Evolutionary conservation across 1,139 yeast genomes (phyloP), one percentile per base, ranked within the genome.

Genomic region (Dujonia santamariae): DNA sequence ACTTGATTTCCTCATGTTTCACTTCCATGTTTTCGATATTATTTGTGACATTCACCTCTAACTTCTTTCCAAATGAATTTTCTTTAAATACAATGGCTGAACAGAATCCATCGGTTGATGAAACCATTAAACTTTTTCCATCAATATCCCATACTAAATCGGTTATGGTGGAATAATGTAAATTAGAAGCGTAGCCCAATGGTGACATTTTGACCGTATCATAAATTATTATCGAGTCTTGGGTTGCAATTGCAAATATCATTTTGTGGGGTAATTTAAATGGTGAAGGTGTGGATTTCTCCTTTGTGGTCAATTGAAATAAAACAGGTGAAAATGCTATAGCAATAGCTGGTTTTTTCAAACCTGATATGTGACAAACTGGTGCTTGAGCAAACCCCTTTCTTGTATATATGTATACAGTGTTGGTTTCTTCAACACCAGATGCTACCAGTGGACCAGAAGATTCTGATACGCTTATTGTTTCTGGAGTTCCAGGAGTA

Each of bases 71-170:
- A 34, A 85, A 69, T 15, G 72, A 67, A 1, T 60, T 71, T 2
- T 56, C 53, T 3, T 70, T 72, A 38, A 85, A 77, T 4, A 62
- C 57, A 3, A 87, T 57, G 26, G 72, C 71, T 1, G 96, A 84
- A 48, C 97, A 85, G 51, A 87, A 90, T 16, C 98, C 98, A 56
- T 94, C 99, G 0, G 95, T 84, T 0, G 97, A 85, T n/a, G 95
- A 78, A 21, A 84, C 72, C 43, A 90, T 64, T 19, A 92, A 59
- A 13, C 75, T 63, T n/a, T 61, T 59, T 0, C 97, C 98, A 53
- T 85, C 87, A 3, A 63, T 60, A 27, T 85, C 74, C 98, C 98
- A 94, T 8, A 82, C 63, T 35, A 90, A 54, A 53, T 92, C 98
- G 0, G 98, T 90, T 26, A 92, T 73, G 1, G 95, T 78, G 3